Conservation (phyloP, 345 rosid species). For the Anacardium occidentale region DNA sequence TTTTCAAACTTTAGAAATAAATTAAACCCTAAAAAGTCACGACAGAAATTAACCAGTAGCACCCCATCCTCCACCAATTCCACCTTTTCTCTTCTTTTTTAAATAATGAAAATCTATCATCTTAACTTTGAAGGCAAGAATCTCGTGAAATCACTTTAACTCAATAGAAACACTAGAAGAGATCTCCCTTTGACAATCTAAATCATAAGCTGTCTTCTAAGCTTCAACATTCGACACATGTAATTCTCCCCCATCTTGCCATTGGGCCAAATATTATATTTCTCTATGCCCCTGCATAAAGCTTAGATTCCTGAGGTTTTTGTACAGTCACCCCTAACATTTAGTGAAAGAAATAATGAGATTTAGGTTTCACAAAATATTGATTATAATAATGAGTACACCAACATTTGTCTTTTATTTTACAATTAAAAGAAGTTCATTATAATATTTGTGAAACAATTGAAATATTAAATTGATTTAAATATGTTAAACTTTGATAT, state of each 20-base stretch:
- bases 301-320: slow-evolving; percentile 12
- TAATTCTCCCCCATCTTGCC: neutral
- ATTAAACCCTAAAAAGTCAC: neutral
- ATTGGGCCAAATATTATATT: neutral
- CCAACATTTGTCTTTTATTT: too few relatives aligned
- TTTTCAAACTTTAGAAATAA: neutral
- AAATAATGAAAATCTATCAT: neutral
- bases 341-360: too few relatives aligned
- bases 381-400: too few relatives aligned
- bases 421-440: too few relatives aligned
- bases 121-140: slow-evolving; percentile 17
- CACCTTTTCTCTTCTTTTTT: neutral
- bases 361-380: too few relatives aligned
- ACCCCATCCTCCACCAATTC: neutral
- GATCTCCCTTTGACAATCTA: slow-evolving; percentile 11
- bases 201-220: neutral
- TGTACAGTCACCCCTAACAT: too few relatives aligned
- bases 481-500: too few relatives aligned
- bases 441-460: too few relatives aligned
- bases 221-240: neutral
- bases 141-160: slow-evolving; percentile 12
- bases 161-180: slow-evolving; percentile 22
- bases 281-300: neutral
- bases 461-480: too few relatives aligned
- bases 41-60: neutral